Evolutionary conservation across 1,284 basidiomycete genomes (phyloP).

Genomic region (Leccinum griseonigrum): DNA sequence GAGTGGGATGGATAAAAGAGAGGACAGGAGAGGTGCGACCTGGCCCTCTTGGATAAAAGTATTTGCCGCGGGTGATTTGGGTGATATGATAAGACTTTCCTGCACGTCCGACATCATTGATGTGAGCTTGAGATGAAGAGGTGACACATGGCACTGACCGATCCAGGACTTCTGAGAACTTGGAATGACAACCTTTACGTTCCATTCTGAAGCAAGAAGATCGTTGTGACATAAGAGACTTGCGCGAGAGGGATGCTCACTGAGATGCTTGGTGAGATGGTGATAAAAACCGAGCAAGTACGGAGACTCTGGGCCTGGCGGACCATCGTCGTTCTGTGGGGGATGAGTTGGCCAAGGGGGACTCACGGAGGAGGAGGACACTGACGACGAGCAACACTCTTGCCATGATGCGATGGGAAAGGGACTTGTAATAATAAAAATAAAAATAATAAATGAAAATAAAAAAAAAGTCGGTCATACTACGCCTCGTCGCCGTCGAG

Average conservation of each 20-base stretch:
- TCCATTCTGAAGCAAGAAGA: conserved; percentile 55
- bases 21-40: conserved; percentile 32
- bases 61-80: conserved; percentile 71
- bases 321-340: conserved; percentile 83
- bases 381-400: conserved; percentile 60
- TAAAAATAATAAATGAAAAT: neutral
- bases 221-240: conserved; percentile 9
- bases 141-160: conserved; percentile 40
- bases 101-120: conserved; percentile 23
- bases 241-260: conserved; percentile 37
- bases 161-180: conserved; percentile 92
- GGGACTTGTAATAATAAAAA: neutral
- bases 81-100: conserved; percentile 86
- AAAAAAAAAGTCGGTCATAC: conserved; percentile 17
- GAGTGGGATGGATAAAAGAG: conserved; percentile 1
- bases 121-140: conserved; percentile 2
- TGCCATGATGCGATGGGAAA: conserved; percentile 6
- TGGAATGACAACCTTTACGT: conserved; percentile 87
- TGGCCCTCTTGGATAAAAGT: conserved; percentile 76
- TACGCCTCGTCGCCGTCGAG: conserved; percentile 9
- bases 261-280: conserved; percentile 61
- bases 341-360: conserved; percentile 5
- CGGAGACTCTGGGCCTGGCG: conserved; percentile 76
- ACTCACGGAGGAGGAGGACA: conserved; percentile 8
- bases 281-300: conserved; percentile 81